Evolutionary conservation across 1,284 basidiomycete species (phyloP), one percentile per base, ranked within the genome.

Genomic region (Pascua guehoae): DNA sequence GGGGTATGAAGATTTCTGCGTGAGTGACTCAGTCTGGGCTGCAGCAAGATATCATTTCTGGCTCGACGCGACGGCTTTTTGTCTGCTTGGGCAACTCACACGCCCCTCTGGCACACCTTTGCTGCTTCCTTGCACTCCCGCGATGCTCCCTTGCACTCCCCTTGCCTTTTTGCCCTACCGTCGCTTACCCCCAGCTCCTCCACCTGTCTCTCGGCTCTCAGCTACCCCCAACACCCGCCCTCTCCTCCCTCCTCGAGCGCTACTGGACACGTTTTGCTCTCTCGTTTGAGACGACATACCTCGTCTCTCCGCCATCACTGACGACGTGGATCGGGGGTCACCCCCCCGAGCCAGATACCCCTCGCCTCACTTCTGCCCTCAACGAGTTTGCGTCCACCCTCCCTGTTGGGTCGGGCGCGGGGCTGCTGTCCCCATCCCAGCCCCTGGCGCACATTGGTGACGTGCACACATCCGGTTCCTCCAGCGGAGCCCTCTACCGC

Each of bases 191-290:
- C 5, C 42, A 73, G 72, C 63, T 74, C 2, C 59, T 71, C 9
- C 65, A 75, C 49, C 64, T 64, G 1, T 48, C 68, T 0, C 51
- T 74, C 3, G 40, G 41, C 5, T 43, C 49, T 12, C 65, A 69
- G 14, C 17, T 62, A 0, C 63, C 66, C 1, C 51, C 63, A 0
- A 60, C 71, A 1, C 41, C 60, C 0, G 17, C 64, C 1, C 39
- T 57, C 12, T 58, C 67, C 1, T 49, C 61, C n/a, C 42, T 61
- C 4, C 55, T 74, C 37, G 73, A 75, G 38, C 66, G 58, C 46
- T 73, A 59, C 61, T 75, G 69, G 63, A 74, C 72, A 7, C 65
- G 66, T 24, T 75, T 74, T 57, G 66, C 73, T 2, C 64, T 71
- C 43, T 32, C 57, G 10, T 70, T 67, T 55, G 68, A 75, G 58